These are phyloP conservation scores for Chlamydomonas applanata DNA, from an alignment of 139 green algal species.

Conservation along the genomic window DNA sequence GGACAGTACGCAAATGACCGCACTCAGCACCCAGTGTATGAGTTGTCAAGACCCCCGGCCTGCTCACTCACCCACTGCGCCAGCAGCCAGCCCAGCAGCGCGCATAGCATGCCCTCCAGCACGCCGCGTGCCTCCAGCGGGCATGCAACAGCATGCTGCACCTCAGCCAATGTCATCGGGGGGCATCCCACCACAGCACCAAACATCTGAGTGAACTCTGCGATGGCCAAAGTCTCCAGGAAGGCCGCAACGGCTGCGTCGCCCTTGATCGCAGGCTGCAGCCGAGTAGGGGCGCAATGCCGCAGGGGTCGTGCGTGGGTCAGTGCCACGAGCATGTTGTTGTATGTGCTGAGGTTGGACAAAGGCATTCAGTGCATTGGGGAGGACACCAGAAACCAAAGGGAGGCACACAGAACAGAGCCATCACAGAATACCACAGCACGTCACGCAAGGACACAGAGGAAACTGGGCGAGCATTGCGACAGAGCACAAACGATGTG, in stretches of 20 bases:
- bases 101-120: not conserved
- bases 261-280: not conserved
- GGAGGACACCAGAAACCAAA: too few species aligned
- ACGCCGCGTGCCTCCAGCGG: not conserved
- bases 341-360: too few species aligned
- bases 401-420: too few species aligned
- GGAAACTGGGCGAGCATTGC: too few species aligned
- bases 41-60: not conserved
- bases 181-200: not conserved
- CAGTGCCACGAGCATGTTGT: too few species aligned
- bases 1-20: not conserved
- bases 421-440: too few species aligned
- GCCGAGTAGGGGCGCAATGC: too few species aligned
- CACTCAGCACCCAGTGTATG: not conserved
- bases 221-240: not conserved
- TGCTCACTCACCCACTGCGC: slow-evolving; percentile 3
- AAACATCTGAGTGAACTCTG: slow-evolving; percentile 10
- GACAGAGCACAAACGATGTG: too few species aligned
- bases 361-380: too few species aligned
- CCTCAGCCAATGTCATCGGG: slow-evolving; percentile 3
- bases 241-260: not conserved
- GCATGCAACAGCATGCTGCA: not conserved
- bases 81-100: slow-evolving; percentile 8
- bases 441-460: too few species aligned
- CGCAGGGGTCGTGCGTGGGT: too few species aligned